Evolutionary conservation across 129 eudicot genomes (phyloP), one percentile per base, ranked within the genome.

Genomic region (Pittosporum tobira): DNA sequence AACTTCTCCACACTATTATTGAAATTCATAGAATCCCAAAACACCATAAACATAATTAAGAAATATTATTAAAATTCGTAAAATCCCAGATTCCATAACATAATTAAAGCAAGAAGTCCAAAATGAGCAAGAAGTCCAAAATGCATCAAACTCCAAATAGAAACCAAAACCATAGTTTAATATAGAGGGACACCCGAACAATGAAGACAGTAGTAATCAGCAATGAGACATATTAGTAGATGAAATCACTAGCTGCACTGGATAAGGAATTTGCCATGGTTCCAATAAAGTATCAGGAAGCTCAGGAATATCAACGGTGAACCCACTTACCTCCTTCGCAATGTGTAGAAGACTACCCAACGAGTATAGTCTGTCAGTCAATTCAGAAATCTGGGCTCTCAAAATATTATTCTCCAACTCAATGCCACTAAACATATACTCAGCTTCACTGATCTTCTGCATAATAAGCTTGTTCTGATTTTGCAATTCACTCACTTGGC

Each of bases 201-300:
- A 6, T 2, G 0, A 34, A 22, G 22, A 13, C 18, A 4, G 14
- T 22, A 25, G 30, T 63, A n/a, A n/a, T n/a, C 70, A 71, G 7
- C 24, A 63, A 31, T 47, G 57, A 49, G 70, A 61, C 71, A 69
- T 63, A 55, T 69, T 70, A 11, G 72, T 58, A 49, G 73, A 44
- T 13, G 70, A 69, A 1, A 61, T 61, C 29, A 73, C 53, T 1
- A 73, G 77, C 37, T 68, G 73, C 3, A 63, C 59, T 0, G 78
- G 75, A 48, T 73, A 71, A 52, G 78, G 86, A 36, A 80, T 63
- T 68, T 75, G 81, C 82, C 82, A 75, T 3, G 82, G 86, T 55
- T 80, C 86, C 26, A 80, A 61, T 54, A 64, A 49, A 28, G 51
- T 16, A 37, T 67, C 78, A 0, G 79, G 81, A 16, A 80, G 47